Evolutionary conservation across 2,329 filamentous ascomycete genomes (phyloP).

Genomic region (Dryadomyces quercivorus): DNA sequence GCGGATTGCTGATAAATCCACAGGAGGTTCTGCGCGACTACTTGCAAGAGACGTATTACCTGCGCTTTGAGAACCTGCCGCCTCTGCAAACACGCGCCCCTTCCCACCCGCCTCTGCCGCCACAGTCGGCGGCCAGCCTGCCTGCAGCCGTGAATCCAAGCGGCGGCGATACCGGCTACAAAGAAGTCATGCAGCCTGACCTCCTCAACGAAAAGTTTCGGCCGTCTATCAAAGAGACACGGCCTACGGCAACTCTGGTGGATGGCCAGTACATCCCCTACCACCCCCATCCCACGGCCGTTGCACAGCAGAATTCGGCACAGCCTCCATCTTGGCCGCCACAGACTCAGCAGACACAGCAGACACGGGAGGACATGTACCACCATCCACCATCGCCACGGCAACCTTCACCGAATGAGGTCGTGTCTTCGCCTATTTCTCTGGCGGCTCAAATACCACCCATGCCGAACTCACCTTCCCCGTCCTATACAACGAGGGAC

Average conservation of each 20-base stretch:
- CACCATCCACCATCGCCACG: neutral
- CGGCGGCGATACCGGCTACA: slow-evolving; percentile 13
- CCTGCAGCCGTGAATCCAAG: slow-evolving; percentile 32
- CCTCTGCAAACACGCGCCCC: neutral
- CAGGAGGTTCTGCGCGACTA: neutral
- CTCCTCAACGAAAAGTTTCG: slow-evolving; percentile 29
- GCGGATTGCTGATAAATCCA: neutral
- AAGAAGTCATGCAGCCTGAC: slow-evolving; percentile 23
- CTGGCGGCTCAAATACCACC: neutral
- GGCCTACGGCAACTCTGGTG: neutral
- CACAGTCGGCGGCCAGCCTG: slow-evolving; percentile 28
- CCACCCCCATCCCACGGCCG: slow-evolving; percentile 9
- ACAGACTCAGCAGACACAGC: slow-evolving; percentile 1
- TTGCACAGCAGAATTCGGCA: slow-evolving; percentile 8
- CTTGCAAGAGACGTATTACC: neutral
- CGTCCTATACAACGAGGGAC: neutral
- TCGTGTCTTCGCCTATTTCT: neutral
- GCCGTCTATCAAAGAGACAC: slow-evolving; percentile 21
- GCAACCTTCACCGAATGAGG: neutral
- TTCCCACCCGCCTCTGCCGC: neutral
- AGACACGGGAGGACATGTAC: too few relatives aligned
- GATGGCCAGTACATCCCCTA: slow-evolving; percentile 6
- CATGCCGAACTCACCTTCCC: neutral
- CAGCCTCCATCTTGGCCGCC: neutral
- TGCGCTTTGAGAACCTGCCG: neutral